phyloP scores from a whole-genome alignment of 129 eudicot species.

The Cynara cardunculus region DNA sequence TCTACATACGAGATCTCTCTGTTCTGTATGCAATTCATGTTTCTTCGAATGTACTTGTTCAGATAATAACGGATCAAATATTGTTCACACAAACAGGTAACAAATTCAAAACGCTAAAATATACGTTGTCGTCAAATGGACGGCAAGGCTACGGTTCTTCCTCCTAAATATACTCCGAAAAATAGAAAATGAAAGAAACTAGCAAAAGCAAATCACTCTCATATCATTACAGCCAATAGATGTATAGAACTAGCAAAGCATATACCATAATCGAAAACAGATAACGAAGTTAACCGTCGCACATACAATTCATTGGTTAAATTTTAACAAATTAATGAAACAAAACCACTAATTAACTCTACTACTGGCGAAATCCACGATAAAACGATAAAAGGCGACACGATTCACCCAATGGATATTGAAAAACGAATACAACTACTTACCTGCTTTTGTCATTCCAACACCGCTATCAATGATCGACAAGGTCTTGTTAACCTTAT shows the following conservation, averaged over 20 bases:
- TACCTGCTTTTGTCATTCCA: constrained; percentile 96
- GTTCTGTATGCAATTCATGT: not conserved
- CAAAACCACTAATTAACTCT: not conserved
- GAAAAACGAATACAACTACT: not conserved
- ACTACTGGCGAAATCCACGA: not conserved
- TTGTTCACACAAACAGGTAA: not conserved
- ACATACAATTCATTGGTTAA: not conserved
- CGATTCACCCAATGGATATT: not conserved
- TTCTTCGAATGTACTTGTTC: not conserved
- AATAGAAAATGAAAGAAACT: not conserved
- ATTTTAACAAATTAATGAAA: not conserved
- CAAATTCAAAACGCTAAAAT: not conserved
- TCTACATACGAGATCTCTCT: not conserved
- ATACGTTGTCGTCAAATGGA: not conserved
- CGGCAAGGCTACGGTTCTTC: not conserved
- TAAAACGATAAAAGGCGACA: not conserved
- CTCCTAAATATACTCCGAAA: not conserved
- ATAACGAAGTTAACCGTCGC: not conserved
- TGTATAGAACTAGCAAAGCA: not conserved
- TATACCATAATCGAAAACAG: not conserved
- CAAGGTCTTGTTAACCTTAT: constrained; percentile 77
- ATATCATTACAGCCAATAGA: not conserved
- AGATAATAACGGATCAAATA: not conserved
- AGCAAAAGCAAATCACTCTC: not conserved
- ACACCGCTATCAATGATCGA: constrained; percentile 86